A percentile compares a stretch with the other conserved stretches of the same genome.
phyloP scores from a whole-genome alignment of 345 rosid species.

The Hirschfeldia incana region DNA sequence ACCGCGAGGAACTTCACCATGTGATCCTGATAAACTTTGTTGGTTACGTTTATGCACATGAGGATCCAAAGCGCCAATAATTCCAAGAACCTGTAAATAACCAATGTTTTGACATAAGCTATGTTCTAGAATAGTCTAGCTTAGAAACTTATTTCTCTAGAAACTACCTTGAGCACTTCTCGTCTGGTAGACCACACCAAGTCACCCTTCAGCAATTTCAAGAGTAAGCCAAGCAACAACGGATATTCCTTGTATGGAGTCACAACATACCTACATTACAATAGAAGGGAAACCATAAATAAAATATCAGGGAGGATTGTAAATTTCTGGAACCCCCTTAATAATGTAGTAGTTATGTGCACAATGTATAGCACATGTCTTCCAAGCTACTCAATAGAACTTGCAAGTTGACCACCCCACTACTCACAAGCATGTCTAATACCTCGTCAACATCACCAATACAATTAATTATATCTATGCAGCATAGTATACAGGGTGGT shows the following conservation, averaged over 20 bases:
- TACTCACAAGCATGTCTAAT: constrained; percentile 16
- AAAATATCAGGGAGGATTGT: constrained; percentile 2
- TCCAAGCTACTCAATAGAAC: constrained; percentile 20
- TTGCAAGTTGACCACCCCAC: constrained; percentile 27
- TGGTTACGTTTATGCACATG: constrained; percentile 91
- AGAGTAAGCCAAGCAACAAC: constrained; percentile 83
- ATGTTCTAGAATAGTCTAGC: constrained; percentile 21
- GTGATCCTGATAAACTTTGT: constrained; percentile 69
- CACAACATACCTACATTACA: constrained; percentile 75
- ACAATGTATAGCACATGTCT: constrained; percentile 13
- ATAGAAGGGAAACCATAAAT: constrained; percentile 24
- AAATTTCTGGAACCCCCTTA: constrained; percentile 15
- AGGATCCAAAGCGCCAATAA: constrained; percentile 99
- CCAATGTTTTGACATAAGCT: constrained; percentile 33
- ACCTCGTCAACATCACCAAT: constrained; percentile 8
- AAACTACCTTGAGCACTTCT: constrained; percentile 91
- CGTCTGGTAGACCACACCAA: constrained; percentile 93
- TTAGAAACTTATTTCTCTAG: constrained; percentile 22
- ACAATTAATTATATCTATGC: constrained; percentile 17
- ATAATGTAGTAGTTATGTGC: constrained; percentile 11
- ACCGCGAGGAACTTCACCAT: constrained; percentile 85
- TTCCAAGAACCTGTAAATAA: constrained; percentile 83
- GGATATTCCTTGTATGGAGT: constrained; percentile 95
- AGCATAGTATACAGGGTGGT: constrained; percentile 13
- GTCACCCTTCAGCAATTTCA: constrained; percentile 96